These are phyloP conservation scores for Talaromyces sp. DNA, from an alignment of 2,329 filamentous ascomycete genomes.

Conservation along the genomic window DNA sequence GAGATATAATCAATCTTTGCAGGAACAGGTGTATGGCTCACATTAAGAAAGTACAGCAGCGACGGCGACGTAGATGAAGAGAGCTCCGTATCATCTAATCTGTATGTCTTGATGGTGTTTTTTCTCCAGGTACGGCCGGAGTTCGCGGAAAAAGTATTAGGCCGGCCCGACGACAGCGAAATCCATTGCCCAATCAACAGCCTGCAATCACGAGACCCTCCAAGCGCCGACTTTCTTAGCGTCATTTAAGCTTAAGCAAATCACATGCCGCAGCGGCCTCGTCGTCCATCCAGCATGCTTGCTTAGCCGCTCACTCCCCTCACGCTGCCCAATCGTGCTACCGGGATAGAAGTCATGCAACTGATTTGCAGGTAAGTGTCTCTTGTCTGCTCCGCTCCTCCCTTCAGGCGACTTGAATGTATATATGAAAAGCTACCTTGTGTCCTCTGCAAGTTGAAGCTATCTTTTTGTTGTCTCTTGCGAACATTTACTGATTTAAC, in stretches of 20 bases:
- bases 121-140: constrained; percentile 2
- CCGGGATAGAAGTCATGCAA: not conserved
- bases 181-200: not conserved
- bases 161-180: not conserved
- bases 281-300: constrained; percentile 15
- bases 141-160: constrained; percentile 10
- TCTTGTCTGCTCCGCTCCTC: not conserved
- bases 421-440: not conserved
- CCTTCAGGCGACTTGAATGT: not conserved
- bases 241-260: constrained; percentile 8
- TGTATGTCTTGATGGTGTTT: not conserved
- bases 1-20: not conserved
- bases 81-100: not conserved
- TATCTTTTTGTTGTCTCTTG: constrained; percentile 12
- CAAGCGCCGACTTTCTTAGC: constrained; percentile 8
- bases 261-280: constrained; percentile 9
- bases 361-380: constrained; percentile 10
- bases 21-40: not conserved
- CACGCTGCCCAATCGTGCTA: constrained; percentile 6
- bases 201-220: not conserved
- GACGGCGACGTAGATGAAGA: not conserved
- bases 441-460: not conserved
- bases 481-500: constrained; percentile 1
- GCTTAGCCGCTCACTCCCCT: constrained; percentile 15
- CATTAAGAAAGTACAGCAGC: not conserved